Evolutionary conservation across 2,329 filamentous ascomycete genomes (phyloP).

Genomic region (Colletotrichum spinosum): DNA sequence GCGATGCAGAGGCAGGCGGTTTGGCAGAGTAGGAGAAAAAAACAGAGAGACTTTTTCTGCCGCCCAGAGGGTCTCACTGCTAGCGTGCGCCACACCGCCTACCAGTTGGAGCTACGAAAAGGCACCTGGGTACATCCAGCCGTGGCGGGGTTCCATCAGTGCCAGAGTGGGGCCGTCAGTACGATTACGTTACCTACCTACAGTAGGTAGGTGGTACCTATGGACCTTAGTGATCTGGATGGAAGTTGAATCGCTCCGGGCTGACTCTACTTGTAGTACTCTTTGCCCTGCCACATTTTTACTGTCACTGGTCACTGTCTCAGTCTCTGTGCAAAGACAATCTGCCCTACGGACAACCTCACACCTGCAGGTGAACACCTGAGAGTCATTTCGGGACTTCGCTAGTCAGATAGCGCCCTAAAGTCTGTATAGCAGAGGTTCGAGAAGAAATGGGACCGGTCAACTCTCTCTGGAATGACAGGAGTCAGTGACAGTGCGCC

Average conservation of each 20-base stretch:
- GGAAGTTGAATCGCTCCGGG: too few relatives aligned
- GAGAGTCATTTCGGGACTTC: too few relatives aligned
- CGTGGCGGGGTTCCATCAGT: constrained; percentile 29
- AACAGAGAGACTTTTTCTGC: constrained; percentile 36
- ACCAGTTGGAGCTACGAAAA: background rate
- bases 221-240: too few relatives aligned
- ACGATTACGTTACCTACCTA: too few relatives aligned
- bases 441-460: constrained; percentile 16
- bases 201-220: too few relatives aligned
- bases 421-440: background rate
- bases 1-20: constrained; percentile 34
- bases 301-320: too few relatives aligned
- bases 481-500: background rate
- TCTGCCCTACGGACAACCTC: constrained; percentile 1
- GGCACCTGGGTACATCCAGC: too few relatives aligned
- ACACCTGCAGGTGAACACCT: too few relatives aligned
- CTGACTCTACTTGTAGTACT: too few relatives aligned
- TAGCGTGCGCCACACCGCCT: constrained; percentile 34
- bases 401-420: too few relatives aligned
- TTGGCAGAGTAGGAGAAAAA: background rate
- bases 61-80: constrained; percentile 9
- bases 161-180: constrained; percentile 12
- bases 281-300: too few relatives aligned
- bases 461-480: constrained; percentile 2
- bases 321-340: constrained; percentile 1